Evolutionary conservation across 169 alveolate species (phyloP).

Genomic region (Perkinsus marinus): DNA sequence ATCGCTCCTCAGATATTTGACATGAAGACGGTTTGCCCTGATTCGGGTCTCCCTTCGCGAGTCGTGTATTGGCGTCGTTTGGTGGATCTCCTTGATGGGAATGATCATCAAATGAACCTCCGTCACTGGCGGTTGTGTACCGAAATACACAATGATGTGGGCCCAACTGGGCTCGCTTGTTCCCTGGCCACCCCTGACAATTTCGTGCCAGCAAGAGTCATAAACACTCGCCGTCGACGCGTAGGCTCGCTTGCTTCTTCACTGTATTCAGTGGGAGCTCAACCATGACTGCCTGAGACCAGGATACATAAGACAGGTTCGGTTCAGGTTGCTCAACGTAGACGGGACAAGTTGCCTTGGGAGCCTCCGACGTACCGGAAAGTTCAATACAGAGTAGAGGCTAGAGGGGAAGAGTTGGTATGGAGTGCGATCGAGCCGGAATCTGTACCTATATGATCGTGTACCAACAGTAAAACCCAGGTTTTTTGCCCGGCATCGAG

Average conservation of each 20-base stretch:
- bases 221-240: too few relatives aligned
- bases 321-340: neutral
- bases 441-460: too few relatives aligned
- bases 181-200: too few relatives aligned
- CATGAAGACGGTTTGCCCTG: neutral
- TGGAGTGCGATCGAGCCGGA: too few relatives aligned
- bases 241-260: too few relatives aligned
- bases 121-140: neutral
- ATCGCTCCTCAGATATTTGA: neutral
- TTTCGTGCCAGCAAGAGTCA: too few relatives aligned
- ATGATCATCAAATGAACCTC: neutral
- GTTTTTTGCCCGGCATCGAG: too few relatives aligned
- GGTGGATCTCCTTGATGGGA: neutral
- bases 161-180: neutral
- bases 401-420: neutral
- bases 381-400: neutral
- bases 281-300: too few relatives aligned
- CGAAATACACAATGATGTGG: neutral
- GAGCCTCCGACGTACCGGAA: neutral
- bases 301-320: too few relatives aligned
- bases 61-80: neutral
- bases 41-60: neutral
- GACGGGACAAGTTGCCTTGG: neutral
- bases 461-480: too few relatives aligned
- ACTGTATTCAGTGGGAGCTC: too few relatives aligned